Evolutionary conservation across 2,329 filamentous ascomycete species (phyloP).

Genomic region (Neopestalotiopsis clavispora): DNA sequence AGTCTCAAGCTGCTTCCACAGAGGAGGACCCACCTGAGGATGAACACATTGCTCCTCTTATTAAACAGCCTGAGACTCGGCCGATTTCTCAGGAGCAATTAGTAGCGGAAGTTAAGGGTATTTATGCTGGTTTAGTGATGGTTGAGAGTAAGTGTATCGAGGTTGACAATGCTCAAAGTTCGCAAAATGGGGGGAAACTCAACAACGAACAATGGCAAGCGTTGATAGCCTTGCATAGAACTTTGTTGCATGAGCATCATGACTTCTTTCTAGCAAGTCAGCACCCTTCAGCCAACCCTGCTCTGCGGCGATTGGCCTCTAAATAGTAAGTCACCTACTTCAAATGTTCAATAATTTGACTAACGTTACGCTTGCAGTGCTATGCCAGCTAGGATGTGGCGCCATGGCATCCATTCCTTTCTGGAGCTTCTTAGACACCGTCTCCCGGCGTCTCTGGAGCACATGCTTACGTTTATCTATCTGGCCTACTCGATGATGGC

Average conservation of each 20-base stretch:
- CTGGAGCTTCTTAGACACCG: conserved; percentile 77
- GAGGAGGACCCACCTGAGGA: not conserved
- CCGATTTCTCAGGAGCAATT: conserved; percentile 80
- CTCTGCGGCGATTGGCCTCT: conserved; percentile 69
- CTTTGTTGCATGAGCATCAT: conserved; percentile 80
- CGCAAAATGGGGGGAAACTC: conserved; percentile 46
- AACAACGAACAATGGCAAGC: conserved; percentile 81
- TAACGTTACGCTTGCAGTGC: conserved; percentile 41
- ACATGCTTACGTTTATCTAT: conserved; percentile 92
- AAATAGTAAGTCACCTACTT: conserved; percentile 61
- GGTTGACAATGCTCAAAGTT: conserved; percentile 69
- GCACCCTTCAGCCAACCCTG: conserved; percentile 76
- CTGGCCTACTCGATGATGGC: conserved; percentile 90
- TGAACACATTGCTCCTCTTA: conserved; percentile 20
- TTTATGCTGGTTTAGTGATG: conserved; percentile 83
- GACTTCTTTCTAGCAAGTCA: conserved; percentile 88
- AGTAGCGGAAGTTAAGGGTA: conserved; percentile 79
- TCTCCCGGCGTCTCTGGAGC: conserved; percentile 77
- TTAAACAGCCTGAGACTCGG: conserved; percentile 41
- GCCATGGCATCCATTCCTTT: conserved; percentile 87
- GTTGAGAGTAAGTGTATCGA: conserved; percentile 89
- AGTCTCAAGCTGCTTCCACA: not conserved
- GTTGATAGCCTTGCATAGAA: conserved; percentile 80
- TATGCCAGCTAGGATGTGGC: conserved; percentile 95
- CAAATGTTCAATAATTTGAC: not conserved